Conservation (phyloP, 352 stramenopile genomes). For the Globisporangium yorkense region DNA sequence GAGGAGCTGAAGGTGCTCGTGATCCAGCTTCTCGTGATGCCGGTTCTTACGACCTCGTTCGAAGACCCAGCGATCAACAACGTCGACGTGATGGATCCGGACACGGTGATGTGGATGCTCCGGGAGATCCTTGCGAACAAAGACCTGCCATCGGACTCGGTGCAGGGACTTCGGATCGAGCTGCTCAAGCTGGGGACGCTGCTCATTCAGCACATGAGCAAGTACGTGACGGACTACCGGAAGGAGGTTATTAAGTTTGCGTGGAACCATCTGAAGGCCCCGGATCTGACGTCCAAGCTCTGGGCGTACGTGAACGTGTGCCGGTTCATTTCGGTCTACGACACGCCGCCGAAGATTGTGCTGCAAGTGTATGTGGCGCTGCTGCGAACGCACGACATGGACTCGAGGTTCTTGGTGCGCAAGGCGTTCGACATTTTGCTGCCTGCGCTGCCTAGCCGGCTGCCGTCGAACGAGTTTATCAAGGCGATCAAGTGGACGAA, state of each 20-base stretch:
- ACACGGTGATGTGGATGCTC: constrained; percentile 87
- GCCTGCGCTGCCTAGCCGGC: constrained; percentile 83
- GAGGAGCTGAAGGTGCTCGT: constrained; percentile 92
- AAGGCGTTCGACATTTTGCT: constrained; percentile 95
- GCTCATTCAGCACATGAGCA: constrained; percentile 94
- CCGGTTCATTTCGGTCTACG: constrained; percentile 94
- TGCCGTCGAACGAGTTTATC: constrained; percentile 92
- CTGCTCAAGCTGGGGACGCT: constrained; percentile 94
- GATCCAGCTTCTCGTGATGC: constrained; percentile 92
- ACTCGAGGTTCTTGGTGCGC: constrained; percentile 92
- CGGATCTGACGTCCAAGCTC: constrained; percentile 93
- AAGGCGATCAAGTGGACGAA: constrained; percentile 97
- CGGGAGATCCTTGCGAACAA: constrained; percentile 85
- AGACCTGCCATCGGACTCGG: constrained; percentile 59
- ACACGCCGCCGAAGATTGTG: constrained; percentile 96
- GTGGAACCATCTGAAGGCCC: constrained; percentile 95
- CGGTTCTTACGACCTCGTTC: constrained; percentile 87
- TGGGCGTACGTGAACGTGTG: constrained; percentile 98
- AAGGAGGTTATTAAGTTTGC: constrained; percentile 99
- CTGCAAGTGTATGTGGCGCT: constrained; percentile 96
- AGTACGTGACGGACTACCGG: constrained; percentile 89
- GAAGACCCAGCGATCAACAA: constrained; percentile 73
- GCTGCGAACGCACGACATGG: constrained; percentile 91
- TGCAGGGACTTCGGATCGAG: constrained; percentile 84
- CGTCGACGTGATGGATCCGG: constrained; percentile 78